These are phyloP conservation scores for Dichomitus squalens DNA, from an alignment of 1,284 basidiomycete genomes.

Conservation along the genomic window DNA sequence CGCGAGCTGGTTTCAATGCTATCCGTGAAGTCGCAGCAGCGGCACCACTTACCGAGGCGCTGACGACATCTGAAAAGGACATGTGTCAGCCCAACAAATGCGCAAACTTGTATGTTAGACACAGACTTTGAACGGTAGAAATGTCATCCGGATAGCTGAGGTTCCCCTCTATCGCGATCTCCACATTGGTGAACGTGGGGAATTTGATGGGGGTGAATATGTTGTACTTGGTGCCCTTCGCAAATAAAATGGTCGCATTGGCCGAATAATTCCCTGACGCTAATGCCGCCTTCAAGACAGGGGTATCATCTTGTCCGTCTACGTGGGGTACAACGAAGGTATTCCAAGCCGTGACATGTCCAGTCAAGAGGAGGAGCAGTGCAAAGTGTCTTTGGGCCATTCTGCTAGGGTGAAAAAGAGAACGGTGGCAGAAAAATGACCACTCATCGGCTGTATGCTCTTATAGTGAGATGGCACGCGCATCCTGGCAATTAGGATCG, in stretches of 20 bases:
- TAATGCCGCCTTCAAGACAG: constrained; percentile 45
- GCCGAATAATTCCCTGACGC: constrained; percentile 41
- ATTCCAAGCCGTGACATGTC: constrained; percentile 40
- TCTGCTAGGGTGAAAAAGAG: background rate
- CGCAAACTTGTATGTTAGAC: background rate
- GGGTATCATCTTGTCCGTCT: constrained; percentile 52
- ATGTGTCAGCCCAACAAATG: background rate
- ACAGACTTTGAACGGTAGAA: constrained; percentile 53
- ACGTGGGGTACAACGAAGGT: constrained; percentile 55
- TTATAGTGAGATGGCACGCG: background rate
- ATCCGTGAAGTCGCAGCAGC: background rate
- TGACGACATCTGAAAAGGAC: constrained; percentile 9
- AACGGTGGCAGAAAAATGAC: background rate
- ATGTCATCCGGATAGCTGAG: constrained; percentile 57
- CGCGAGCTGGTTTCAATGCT: background rate
- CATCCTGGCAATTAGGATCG: background rate
- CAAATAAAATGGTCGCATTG: constrained; percentile 58
- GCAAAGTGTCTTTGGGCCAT: background rate
- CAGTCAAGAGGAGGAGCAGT: constrained; percentile 1
- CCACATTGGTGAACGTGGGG: constrained; percentile 55
- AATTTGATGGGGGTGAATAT: constrained; percentile 61
- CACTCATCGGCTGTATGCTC: background rate
- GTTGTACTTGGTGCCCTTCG: constrained; percentile 59
- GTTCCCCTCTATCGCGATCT: constrained; percentile 60
- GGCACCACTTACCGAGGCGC: constrained; percentile 40